Base-by-base conservation (phyloP, 805 yeast genomes). In the Candida maltosa region DNA sequence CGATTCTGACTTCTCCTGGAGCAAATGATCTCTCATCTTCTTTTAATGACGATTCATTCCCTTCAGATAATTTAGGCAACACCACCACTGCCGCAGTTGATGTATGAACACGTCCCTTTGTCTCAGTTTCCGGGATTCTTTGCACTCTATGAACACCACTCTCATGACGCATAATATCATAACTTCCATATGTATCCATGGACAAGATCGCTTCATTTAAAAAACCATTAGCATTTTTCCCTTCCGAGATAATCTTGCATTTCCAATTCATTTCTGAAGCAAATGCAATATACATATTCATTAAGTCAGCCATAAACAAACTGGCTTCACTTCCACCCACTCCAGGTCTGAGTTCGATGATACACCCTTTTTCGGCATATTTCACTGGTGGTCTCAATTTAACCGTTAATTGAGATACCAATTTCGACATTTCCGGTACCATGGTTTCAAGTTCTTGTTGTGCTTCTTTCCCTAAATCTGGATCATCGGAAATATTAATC, bases 101-200 rank as follows among this genome's bases (percentile, higher is more conserved):
- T 0, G 98, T 93, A 54, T 93, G 98, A 3, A 87, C 83, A 32
- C 98, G 68, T 5, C 97, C 97, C 56, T 91, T 89, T 3, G 86
- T 75, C 55, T 93, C 98, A 0, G 98, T 93, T 16, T 78, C 83
- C 0, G 98, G 98, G 6, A 91, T 78, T 40, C 98, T 65, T 56
- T 93, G 98, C 1, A 93, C 98, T 28, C 98, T 67, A 57, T 93
- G 98, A 6, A 93, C 96, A 4, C 98, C 98, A 19, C 95, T 87
- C 56, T 93, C 98, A 49, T 76, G 81, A 42, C 91, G 71, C 31
- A 93, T 58, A 26, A 70, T 52, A 44, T 80, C 80, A 52, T 82
- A 93, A 0, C 95, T 72, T 0, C 95, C 95, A 0, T 83, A 81
- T 41, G 78, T 78, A 44, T 83, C 83, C 7, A 93, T 71, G 40